A percentile compares a stretch with the other conserved stretches of the same genome.
Conservation (phyloP, 2,329 filamentous ascomycete genomes). For the Aureobasidium namibiae region DNA sequence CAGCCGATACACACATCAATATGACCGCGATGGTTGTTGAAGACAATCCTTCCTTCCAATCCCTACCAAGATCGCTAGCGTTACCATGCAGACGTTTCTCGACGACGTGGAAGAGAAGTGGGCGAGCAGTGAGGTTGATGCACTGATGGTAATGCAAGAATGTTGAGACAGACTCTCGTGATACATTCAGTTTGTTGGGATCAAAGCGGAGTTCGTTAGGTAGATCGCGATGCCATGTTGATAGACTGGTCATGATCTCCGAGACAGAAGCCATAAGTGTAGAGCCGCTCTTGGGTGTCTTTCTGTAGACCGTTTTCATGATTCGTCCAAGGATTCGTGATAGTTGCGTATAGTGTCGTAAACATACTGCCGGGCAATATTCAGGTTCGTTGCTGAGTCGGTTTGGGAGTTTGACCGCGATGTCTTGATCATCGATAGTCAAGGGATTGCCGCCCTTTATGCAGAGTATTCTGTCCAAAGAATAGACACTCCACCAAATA, state of each 20-base stretch:
- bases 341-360: slow-evolving; percentile 45
- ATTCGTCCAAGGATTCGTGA: slow-evolving; percentile 46
- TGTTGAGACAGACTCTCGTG: slow-evolving; percentile 44
- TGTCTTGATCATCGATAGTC: slow-evolving; percentile 48
- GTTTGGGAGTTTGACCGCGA: slow-evolving; percentile 35
- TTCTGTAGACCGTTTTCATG: slow-evolving; percentile 42
- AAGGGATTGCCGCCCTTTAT: slow-evolving; percentile 49
- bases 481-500: slow-evolving; percentile 51
- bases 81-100: slow-evolving; percentile 38
- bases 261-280: slow-evolving; percentile 44
- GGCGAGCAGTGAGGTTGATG: slow-evolving; percentile 49
- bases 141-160: slow-evolving; percentile 51
- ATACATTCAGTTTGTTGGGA: slow-evolving; percentile 24
- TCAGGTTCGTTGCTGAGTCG: slow-evolving; percentile 31
- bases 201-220: slow-evolving; percentile 34
- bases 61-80: slow-evolving; percentile 19
- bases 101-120: slow-evolving; percentile 47
- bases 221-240: slow-evolving; percentile 42
- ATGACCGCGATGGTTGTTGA: slow-evolving; percentile 43
- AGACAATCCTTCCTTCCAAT: slow-evolving; percentile 42
- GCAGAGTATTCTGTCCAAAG: slow-evolving; percentile 44
- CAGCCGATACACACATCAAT: slow-evolving; percentile 45
- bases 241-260: slow-evolving; percentile 42
- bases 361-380: slow-evolving; percentile 40
- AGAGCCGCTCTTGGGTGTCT: slow-evolving; percentile 38